These are phyloP conservation scores for Bidens hawaiensis DNA, from an alignment of 140 eudicot species.

Conservation along the genomic window DNA sequence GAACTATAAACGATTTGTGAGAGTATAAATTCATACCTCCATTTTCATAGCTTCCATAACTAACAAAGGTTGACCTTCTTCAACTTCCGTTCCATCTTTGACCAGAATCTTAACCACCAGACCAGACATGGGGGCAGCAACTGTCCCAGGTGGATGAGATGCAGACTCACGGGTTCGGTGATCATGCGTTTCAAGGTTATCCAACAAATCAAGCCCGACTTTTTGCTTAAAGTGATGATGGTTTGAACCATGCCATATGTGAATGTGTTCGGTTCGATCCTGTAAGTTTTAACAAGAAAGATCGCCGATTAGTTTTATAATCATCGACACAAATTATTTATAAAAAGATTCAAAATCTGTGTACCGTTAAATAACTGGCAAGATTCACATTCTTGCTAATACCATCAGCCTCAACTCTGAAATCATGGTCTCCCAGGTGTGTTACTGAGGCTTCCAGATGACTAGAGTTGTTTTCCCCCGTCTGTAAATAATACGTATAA, in stretches of 20 bases:
- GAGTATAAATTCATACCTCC: slow-evolving; percentile 58
- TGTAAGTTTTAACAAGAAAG: slow-evolving; percentile 27
- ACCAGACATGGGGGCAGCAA: slow-evolving; percentile 92
- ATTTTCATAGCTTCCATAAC: slow-evolving; percentile 99
- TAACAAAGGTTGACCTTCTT: slow-evolving; percentile 81
- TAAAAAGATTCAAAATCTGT: neutral
- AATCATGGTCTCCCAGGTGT: slow-evolving; percentile 62
- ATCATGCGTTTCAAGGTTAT: slow-evolving; percentile 50
- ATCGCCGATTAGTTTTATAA: too few species aligned
- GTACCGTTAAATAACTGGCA: slow-evolving; percentile 70
- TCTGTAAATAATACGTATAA: slow-evolving; percentile 37
- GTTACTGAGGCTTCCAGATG: slow-evolving; percentile 52
- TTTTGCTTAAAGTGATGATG: slow-evolving; percentile 73
- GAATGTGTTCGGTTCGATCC: slow-evolving; percentile 74
- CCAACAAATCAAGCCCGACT: slow-evolving; percentile 47
- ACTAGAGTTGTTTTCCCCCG: slow-evolving; percentile 41
- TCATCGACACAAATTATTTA: neutral
- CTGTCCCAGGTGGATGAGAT: slow-evolving; percentile 76
- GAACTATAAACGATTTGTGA: neutral
- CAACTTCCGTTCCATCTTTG: slow-evolving; percentile 62
- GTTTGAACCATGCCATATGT: slow-evolving; percentile 77
- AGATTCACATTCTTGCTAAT: slow-evolving; percentile 59
- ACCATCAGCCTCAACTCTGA: slow-evolving; percentile 76
- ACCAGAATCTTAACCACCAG: slow-evolving; percentile 79
- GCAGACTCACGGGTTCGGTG: slow-evolving; percentile 39